Evolutionary conservation across 805 yeast species (phyloP), one percentile per base, ranked within the genome.

Genomic region (Candida maris): DNA sequence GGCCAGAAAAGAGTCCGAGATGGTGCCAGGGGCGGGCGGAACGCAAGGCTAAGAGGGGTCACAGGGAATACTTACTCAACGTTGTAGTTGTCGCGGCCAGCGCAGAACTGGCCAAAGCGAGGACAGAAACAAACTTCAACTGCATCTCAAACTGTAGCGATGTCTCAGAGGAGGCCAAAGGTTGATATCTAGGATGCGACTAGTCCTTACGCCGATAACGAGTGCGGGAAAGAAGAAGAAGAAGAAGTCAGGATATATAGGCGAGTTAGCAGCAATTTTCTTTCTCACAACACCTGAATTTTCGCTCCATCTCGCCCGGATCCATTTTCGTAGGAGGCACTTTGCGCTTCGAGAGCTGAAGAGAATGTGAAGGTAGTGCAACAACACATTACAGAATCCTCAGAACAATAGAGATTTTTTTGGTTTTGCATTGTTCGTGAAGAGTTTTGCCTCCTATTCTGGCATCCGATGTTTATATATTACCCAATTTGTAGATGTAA

Each of bases 51-150:
- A n/a, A n/a, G n/a, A n/a, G n/a, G n/a, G n/a, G n/a, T n/a, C n/a
- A n/a, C n/a, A n/a, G n/a, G n/a, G 28, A 6, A 25, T 57, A 64
- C 71, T 41, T 56, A 65, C 70, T 54, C 44, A 61, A 46, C 30
- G 64, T 54, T 16, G 64, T 54, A 45, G 61, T 67, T 33, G 52
- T 64, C 45, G 58, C 61, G 36, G 63, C 68, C 43, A 69, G 48
- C 43, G 67, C 79, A 41, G 71, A 49, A 43, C 75, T 73, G 48
- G 73, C 70, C 33, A 75, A 45, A 52, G 79, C 71, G 47, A 68
- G 54, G 44, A 70, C 64, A 47, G 74, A 54, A 55, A 72, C 52
- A 44, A 73, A 63, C 64, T 70, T 76, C 65, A 75, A 64, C 68
- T 75, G 81, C 83, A 79, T 77, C 42, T 42, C 37, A 13, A 13